Base-by-base conservation (phyloP, 140 eudicot genomes). In the Stevia rebaudiana region DNA sequence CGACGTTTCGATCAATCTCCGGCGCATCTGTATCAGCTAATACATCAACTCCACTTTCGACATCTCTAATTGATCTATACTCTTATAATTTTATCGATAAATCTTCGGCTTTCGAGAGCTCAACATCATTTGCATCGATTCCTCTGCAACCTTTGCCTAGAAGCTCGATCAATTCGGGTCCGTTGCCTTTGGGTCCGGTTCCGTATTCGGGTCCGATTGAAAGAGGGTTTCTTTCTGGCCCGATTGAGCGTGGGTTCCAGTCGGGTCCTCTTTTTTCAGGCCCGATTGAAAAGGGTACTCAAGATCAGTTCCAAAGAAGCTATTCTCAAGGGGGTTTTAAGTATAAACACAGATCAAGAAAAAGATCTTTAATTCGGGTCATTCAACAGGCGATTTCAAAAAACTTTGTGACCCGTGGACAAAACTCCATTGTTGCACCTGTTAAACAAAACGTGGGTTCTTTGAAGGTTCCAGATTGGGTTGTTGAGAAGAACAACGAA, bases 11-110 rank as follows among this genome's bases (percentile, higher is more conserved):
- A 46, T 75, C 90, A 25, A 92, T 92, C 64, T 92, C 99, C 81
- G 99, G 99, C 52, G 99, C 99, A n/a, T 84, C 99, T 18, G 97
- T 92, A 2, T 83, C 95, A 31, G 99, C 99, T 31, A 92, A 92
- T 64, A 88, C 99, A 8, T 85, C 97, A 4, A 92, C 99, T 21
- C 96, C 99, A 6, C 82, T 85, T 31, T 87, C 96, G 44, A 88
- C 96, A 1, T 66, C 90, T 36, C 16, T 79, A 0, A 41, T 81
- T 35, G 98, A 92, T 69, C 87, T 83, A 2, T 79, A 83, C 18
- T 76, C 81, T 0, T 74, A 78, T 58, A 79, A 69, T 58, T 78
- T 78, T 46, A 60, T 78, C 46, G 86, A 83, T 66, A 70, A 75
- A 25, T 84, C 95, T 65, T 81, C 94, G 6, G 87, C 88, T 61